A percentile compares a stretch with the other conserved stretches of the same genome.
These are phyloP conservation scores for Erigeron philadelphicus DNA, from an alignment of 140 eudicot species.

Conservation along the genomic window DNA sequence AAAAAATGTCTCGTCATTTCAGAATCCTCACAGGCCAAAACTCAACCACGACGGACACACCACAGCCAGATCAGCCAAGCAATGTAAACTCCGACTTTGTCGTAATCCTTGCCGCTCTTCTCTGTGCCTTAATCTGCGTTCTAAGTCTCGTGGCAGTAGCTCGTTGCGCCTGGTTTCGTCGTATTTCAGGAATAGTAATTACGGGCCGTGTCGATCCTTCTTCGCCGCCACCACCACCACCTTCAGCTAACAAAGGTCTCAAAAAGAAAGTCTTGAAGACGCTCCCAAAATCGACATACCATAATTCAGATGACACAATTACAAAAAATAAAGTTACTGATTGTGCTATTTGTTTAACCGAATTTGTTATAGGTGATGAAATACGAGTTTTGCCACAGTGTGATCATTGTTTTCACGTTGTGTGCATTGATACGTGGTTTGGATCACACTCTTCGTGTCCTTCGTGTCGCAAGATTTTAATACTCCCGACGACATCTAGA, in stretches of 20 bases:
- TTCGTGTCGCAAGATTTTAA: slow-evolving; percentile 44
- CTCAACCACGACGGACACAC: slow-evolving; percentile 15
- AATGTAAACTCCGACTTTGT: slow-evolving; percentile 37
- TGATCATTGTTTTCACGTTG: slow-evolving; percentile 42
- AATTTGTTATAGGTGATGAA: slow-evolving; percentile 39
- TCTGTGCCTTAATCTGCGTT: slow-evolving; percentile 48
- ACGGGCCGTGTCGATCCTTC: slow-evolving; percentile 24
- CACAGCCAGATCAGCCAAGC: slow-evolving; percentile 7
- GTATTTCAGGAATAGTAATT: slow-evolving; percentile 28
- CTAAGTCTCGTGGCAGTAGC: slow-evolving; percentile 45
- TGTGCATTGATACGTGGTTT: slow-evolving; percentile 49
- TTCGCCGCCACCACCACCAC: slow-evolving; percentile 27
- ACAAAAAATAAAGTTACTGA: slow-evolving; percentile 23
- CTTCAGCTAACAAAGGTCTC: slow-evolving; percentile 45
- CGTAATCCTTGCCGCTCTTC: slow-evolving; percentile 50
- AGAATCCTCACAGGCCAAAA: slow-evolving; percentile 30
- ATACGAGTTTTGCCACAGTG: slow-evolving; percentile 41
- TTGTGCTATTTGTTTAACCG: slow-evolving; percentile 48
- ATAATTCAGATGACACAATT: slow-evolving; percentile 14
- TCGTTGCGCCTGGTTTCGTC: slow-evolving; percentile 45
- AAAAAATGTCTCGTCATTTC: slow-evolving; percentile 28
- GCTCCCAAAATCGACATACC: slow-evolving; percentile 41
- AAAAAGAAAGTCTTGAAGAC: slow-evolving; percentile 36
- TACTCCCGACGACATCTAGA: slow-evolving; percentile 18
- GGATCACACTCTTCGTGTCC: slow-evolving; percentile 53